Percentiles rank a stretch among this genome's conserved stretches.
These are phyloP conservation scores for Fusarium proliferatum DNA, from an alignment of 2,329 filamentous ascomycete species.

Conservation along the genomic window DNA sequence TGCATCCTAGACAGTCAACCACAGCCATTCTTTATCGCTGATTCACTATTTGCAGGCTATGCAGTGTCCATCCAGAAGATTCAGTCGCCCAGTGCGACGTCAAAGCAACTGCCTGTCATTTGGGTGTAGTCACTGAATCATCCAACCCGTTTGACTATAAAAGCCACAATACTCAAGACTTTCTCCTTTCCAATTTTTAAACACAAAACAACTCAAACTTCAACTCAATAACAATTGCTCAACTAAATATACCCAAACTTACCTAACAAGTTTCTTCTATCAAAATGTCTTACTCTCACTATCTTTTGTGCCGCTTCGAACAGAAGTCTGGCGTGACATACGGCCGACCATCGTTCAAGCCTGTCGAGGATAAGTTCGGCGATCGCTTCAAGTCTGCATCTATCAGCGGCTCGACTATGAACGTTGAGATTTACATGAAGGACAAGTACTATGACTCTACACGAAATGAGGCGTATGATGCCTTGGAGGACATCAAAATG, in stretches of 20 bases:
- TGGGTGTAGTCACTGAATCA: neutral
- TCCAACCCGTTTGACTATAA: neutral
- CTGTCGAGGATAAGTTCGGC: no score
- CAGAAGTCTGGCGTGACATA: neutral
- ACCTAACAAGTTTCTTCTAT: no score
- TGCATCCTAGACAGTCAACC: accelerated
- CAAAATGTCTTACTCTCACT: neutral
- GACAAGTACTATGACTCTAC: no score
- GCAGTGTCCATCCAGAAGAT: accelerated
- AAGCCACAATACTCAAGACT: neutral
- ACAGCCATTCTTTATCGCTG: neutral
- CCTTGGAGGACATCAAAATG: neutral
- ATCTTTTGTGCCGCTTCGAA: neutral
- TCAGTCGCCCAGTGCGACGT: accelerated
- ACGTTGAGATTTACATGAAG: no score
- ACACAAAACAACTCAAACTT: neutral
- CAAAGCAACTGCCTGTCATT: neutral
- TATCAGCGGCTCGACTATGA: neutral
- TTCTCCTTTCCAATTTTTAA: neutral
- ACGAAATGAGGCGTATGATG: neutral
- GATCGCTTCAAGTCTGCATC: neutral
- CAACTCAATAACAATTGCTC: no score
- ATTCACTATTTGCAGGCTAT: neutral
- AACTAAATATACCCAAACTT: no score
- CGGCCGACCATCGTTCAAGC: no score